Evolutionary conservation across 305 asterid genomes (phyloP).

Genomic region (Fraxinus angustifolia): DNA sequence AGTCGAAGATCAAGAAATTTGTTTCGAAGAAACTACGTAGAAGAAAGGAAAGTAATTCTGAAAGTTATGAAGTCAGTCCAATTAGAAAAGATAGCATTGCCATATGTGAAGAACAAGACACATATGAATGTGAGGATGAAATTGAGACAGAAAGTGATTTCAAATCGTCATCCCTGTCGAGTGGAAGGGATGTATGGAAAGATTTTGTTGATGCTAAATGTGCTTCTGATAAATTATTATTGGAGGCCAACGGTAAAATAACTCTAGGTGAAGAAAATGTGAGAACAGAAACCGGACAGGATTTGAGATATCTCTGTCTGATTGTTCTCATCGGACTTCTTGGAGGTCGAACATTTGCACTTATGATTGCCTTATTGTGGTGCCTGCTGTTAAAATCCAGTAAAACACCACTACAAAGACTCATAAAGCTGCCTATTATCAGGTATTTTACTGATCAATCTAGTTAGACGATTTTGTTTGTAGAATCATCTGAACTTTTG

Average conservation of each 20-base stretch:
- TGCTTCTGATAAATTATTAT: background rate
- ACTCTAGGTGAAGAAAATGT: conserved; percentile 6
- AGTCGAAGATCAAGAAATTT: conserved; percentile 53
- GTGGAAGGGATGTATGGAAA: conserved; percentile 16
- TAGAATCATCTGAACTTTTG: conserved; percentile 6
- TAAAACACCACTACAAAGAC: conserved; percentile 22
- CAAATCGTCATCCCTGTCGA: conserved; percentile 22
- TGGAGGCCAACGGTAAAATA: conserved; percentile 23
- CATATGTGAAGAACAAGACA: conserved; percentile 16
- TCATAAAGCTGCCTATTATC: conserved; percentile 20
- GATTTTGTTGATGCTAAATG: background rate
- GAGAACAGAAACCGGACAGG: background rate
- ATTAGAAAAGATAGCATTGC: conserved; percentile 2
- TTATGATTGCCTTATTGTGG: conserved; percentile 48
- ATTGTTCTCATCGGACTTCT: conserved; percentile 64
- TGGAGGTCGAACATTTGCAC: conserved; percentile 45
- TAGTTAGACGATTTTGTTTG: conserved; percentile 16
- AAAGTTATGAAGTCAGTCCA: background rate
- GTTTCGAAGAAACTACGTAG: conserved; percentile 39
- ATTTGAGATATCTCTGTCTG: conserved; percentile 38
- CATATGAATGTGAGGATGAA: background rate
- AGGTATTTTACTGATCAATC: conserved; percentile 5
- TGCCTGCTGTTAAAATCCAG: conserved; percentile 45
- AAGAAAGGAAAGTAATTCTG: conserved; percentile 28
- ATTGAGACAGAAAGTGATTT: conserved; percentile 10